Conservation (phyloP, 1,284 basidiomycete genomes). For the Agroathelia rolfsii region DNA sequence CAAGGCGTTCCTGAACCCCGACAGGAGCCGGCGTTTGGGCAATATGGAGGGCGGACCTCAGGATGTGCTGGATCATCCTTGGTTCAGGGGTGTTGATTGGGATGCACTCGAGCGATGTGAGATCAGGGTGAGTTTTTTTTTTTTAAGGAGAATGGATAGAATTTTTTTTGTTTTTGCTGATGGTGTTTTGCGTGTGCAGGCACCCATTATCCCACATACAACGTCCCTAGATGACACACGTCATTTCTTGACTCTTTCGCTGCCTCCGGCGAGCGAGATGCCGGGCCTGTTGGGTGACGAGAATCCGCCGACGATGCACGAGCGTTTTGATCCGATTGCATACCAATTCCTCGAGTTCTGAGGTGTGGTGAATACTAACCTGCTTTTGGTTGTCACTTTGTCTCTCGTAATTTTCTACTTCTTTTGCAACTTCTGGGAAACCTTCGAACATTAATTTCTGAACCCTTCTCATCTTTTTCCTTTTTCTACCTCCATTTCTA, state of each 20-base stretch:
- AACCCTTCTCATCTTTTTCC: no score
- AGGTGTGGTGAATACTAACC: no score
- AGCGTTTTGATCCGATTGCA: conserved; percentile 53
- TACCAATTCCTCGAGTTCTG: conserved; percentile 70
- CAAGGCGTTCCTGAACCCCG: conserved; percentile 86
- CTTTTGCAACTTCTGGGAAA: no score
- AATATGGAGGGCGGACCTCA: conserved; percentile 92
- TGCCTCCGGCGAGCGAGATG: conserved; percentile 67
- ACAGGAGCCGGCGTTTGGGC: conserved; percentile 85
- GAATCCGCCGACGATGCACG: conserved; percentile 39
- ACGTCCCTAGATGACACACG: conserved; percentile 71
- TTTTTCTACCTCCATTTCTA: no score
- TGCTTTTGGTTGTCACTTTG: no score
- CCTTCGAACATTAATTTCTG: no score
- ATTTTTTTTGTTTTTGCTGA: conserved; percentile 9
- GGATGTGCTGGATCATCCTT: conserved; percentile 88
- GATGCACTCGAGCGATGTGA: conserved; percentile 71
- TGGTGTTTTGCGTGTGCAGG: conserved; percentile 30
- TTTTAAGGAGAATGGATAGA: conserved; percentile 5
- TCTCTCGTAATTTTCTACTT: no score
- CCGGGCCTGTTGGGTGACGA: conserved; percentile 64
- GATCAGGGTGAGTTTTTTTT: conserved; percentile 46
- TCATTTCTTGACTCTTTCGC: conserved; percentile 68
- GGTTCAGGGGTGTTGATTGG: conserved; percentile 93
- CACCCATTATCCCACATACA: conserved; percentile 73